Base-by-base conservation (phyloP, 768 basidiomycete species). In the Imleria badia region DNA sequence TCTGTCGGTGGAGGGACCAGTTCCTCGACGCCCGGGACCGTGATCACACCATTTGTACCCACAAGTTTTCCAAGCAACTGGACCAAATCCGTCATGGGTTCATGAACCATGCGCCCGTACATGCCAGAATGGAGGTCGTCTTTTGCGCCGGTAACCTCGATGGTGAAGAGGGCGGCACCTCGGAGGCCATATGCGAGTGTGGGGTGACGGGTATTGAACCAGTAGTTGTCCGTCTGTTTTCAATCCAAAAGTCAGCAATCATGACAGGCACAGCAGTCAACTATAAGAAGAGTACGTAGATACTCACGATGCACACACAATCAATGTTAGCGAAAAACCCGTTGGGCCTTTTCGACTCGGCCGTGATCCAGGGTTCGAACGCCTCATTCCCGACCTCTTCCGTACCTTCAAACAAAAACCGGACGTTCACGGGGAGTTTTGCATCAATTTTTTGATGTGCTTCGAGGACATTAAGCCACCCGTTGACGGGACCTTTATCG, bases 321-420 rank as follows among this genome's bases (percentile, higher is more conserved):
- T 93, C 89, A 14, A 92, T 85, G 5, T 85, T 89, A 30, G 85
- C 77, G 68, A 96, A 93, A 78, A 84, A 94, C 15, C 83, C 81
- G 58, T 71, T 67, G 26, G 83, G 82, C 29, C 80, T 77, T 53
- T 79, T 73, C 10, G 81, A 80, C 38, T 49, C 48, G 0, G 17
- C 19, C 26, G 4, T 13, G 48, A 49, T 40, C 48, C 48, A 49
- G 20, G 89, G 86, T 61, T 95, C 93, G 6, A 96, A 80, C 0
- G 91, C 91, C 57, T 87, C 87, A 45, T 85, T 87, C 5, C 91
- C 91, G 54, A 80, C 85, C 74, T 96, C 94, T 70, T 98, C 94
- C 91, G 94, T 95, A 6, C 89, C 94, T 69, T 96, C 94, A 60
- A 96, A 93, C 77, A 89, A 88, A 75, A 89, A 86, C 60, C 82